These are phyloP conservation scores for Kodamaea kakaduensis DNA, from an alignment of 805 yeast genomes.

Conservation along the genomic window DNA sequence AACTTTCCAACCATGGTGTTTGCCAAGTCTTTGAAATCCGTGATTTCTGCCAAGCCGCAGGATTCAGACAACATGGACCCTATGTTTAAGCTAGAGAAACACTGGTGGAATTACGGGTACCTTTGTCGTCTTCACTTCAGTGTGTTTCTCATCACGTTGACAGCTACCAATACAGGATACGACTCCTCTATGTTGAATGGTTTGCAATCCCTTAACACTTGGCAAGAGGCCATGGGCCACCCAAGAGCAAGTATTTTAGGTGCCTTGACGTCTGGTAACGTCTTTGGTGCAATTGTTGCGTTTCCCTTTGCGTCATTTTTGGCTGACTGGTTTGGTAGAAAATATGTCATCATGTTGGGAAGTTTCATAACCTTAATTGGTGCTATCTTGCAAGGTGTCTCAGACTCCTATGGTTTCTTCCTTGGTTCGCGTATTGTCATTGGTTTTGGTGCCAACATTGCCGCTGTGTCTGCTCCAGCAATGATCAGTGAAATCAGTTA, in stretches of 20 bases:
- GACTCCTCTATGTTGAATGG: conserved; percentile 43
- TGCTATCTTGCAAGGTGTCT: conserved; percentile 34
- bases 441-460: conserved; percentile 44
- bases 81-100: conserved; percentile 11
- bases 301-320: conserved; percentile 25
- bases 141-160: conserved; percentile 39
- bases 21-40: background rate
- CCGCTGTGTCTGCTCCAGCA: conserved; percentile 43
- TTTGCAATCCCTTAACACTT: conserved; percentile 41
- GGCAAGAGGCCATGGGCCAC: conserved; percentile 35
- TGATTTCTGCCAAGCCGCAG: background rate
- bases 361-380: conserved; percentile 26
- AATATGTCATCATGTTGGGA: conserved; percentile 24
- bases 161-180: conserved; percentile 41
- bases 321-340: conserved; percentile 41
- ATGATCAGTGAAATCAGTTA: conserved; percentile 48
- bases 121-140: conserved; percentile 34
- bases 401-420: conserved; percentile 34
- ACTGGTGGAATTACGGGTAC: conserved; percentile 36
- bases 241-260: conserved; percentile 20
- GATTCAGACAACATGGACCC: background rate
- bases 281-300: conserved; percentile 38
- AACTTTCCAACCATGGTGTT: background rate
- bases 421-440: conserved; percentile 45
- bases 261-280: conserved; percentile 18